Percentiles rank a stretch among this genome's conserved stretches.
These are phyloP conservation scores for Galerina sulciceps DNA, from an alignment of 768 basidiomycete genomes.

Conservation along the genomic window DNA sequence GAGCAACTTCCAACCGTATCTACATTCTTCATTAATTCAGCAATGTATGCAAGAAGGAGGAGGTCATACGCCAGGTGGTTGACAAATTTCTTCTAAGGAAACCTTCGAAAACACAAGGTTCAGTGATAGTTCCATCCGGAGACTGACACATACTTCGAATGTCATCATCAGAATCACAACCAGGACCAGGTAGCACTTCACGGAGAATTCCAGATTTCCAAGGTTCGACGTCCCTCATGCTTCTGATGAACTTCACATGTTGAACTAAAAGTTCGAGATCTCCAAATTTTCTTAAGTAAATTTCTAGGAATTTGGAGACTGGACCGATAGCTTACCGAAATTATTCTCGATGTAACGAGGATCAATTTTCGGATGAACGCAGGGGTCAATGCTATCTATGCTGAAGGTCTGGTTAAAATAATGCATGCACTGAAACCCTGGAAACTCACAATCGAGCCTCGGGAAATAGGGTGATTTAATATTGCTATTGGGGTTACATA, in stretches of 20 bases:
- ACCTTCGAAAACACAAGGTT: neutral
- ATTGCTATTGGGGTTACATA: constrained; percentile 43
- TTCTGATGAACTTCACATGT: constrained; percentile 33
- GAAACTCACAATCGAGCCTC: constrained; percentile 49
- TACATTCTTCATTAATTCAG: constrained; percentile 14
- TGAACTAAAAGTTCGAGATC: constrained; percentile 37
- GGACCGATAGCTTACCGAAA: constrained; percentile 31
- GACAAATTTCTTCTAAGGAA: constrained; percentile 26
- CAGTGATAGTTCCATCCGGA: neutral
- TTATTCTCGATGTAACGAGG: constrained; percentile 45
- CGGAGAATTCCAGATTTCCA: constrained; percentile 21
- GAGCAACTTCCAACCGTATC: constrained; percentile 54
- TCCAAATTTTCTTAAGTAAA: constrained; percentile 3
- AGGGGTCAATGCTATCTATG: constrained; percentile 37
- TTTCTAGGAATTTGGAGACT: neutral
- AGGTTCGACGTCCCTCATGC: constrained; percentile 28
- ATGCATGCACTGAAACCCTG: neutral
- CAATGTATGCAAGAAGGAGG: neutral
- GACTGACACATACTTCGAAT: constrained; percentile 20
- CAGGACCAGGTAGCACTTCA: constrained; percentile 38
- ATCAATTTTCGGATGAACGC: constrained; percentile 37
- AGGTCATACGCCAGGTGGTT: constrained; percentile 21
- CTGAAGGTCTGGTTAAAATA: constrained; percentile 1
- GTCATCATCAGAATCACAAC: constrained; percentile 35
- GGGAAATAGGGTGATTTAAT: constrained; percentile 47